These are phyloP conservation scores for Solanum pennellii DNA, from an alignment of 257 asterid genomes.

Conservation along the genomic window DNA sequence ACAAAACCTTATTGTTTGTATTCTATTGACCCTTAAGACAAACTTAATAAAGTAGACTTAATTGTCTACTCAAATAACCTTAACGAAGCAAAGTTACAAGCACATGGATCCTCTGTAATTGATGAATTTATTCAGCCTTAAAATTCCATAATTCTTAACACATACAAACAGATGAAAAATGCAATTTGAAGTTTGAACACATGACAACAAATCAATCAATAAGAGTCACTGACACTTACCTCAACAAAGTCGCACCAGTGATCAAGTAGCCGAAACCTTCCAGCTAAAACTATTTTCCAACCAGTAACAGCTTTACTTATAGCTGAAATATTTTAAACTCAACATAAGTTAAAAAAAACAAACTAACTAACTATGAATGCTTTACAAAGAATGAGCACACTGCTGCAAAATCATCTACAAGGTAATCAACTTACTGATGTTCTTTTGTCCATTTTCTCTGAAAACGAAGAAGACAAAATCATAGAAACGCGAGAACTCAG, in stretches of 20 bases:
- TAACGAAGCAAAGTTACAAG: neutral
- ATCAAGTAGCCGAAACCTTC: constrained; percentile 81
- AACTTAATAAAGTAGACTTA: neutral
- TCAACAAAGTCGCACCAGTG: constrained; percentile 89
- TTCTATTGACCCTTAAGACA: neutral
- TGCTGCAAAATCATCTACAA: neutral
- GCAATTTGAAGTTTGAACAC: neutral
- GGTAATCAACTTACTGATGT: constrained; percentile 53
- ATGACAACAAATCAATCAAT: neutral
- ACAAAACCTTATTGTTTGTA: neutral
- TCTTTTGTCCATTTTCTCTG: constrained; percentile 94
- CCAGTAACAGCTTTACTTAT: constrained; percentile 84
- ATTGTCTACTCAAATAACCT: neutral
- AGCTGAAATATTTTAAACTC: constrained; percentile 38
- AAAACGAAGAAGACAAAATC: constrained; percentile 87
- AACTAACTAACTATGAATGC: neutral
- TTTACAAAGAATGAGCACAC: neutral
- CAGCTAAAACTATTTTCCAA: constrained; percentile 82
- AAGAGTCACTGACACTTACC: constrained; percentile 21
- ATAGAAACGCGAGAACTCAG: constrained; percentile 75
- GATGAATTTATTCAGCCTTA: neutral
- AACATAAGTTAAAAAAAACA: neutral
- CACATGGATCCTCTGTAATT: neutral
- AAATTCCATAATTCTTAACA: neutral
- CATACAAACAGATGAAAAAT: neutral